These are phyloP conservation scores for Capsicum rhomboideum DNA, from an alignment of 257 asterid genomes.

Conservation along the genomic window DNA sequence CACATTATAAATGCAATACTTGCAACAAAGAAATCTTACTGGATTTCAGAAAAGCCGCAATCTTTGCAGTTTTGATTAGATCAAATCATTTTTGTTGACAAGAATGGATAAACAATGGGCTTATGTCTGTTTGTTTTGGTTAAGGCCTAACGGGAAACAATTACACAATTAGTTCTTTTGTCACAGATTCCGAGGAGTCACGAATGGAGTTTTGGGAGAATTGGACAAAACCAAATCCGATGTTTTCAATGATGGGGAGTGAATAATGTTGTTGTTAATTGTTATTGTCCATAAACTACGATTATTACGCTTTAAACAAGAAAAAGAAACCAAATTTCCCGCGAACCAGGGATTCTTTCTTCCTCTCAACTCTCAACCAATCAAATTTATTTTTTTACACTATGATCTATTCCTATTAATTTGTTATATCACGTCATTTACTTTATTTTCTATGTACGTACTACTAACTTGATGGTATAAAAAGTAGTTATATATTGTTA, in stretches of 20 bases:
- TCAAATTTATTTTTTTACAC: not conserved
- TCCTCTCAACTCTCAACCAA: not conserved
- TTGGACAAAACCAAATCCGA: not conserved
- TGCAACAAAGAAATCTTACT: not conserved
- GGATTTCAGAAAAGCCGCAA: not conserved
- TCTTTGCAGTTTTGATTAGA: not conserved
- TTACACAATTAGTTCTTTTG: not conserved
- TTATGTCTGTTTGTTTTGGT: not conserved
- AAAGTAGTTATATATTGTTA: too few species aligned
- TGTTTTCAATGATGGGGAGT: not conserved
- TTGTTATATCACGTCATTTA: not conserved
- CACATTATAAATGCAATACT: not conserved
- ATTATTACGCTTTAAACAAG: not conserved
- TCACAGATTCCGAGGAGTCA: not conserved
- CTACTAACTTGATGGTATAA: too few species aligned
- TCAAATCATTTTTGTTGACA: not conserved
- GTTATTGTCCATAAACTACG: not conserved
- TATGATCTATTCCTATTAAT: not conserved
- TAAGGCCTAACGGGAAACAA: not conserved
- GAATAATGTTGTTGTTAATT: constrained; percentile 5
- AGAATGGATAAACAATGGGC: not conserved
- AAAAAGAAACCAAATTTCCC: not conserved
- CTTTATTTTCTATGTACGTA: not conserved
- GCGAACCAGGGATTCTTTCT: not conserved
- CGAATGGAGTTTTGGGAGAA: not conserved